phyloP scores from a whole-genome alignment of 805 yeast species.

The Candida easanensis region DNA sequence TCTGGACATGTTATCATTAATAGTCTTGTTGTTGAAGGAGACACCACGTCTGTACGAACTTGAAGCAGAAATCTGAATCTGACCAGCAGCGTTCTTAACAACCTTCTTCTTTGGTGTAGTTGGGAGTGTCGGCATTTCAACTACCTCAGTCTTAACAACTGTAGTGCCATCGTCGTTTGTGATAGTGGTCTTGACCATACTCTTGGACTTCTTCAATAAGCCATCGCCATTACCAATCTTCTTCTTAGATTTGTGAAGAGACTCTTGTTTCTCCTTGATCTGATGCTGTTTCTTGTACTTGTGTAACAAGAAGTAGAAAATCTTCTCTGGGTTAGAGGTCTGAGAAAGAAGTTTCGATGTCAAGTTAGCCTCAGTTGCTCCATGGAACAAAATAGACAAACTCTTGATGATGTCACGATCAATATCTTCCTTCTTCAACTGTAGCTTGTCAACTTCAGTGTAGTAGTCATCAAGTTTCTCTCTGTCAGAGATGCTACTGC shows the following conservation, averaged over 20 bases:
- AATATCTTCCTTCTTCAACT: slow-evolving; percentile 39
- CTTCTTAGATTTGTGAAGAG: slow-evolving; percentile 25
- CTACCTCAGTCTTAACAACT: slow-evolving; percentile 16
- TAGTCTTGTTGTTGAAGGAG: slow-evolving; percentile 27
- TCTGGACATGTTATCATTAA: slow-evolving; percentile 19
- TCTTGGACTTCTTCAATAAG: slow-evolving; percentile 38
- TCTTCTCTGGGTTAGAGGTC: slow-evolving; percentile 71
- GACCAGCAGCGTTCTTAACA: slow-evolving; percentile 23
- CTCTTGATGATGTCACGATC: slow-evolving; percentile 75
- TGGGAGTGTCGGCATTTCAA: slow-evolving; percentile 17
- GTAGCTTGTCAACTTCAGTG: slow-evolving; percentile 37
- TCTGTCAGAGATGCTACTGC: slow-evolving; percentile 27
- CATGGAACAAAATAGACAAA: slow-evolving; percentile 78
- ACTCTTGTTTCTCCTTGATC: slow-evolving; percentile 19
- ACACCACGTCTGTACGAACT: slow-evolving; percentile 31
- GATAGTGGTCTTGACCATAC: slow-evolving; percentile 40
- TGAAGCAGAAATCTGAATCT: slow-evolving; percentile 30
- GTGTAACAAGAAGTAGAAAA: slow-evolving; percentile 71
- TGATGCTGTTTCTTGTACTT: slow-evolving; percentile 70
- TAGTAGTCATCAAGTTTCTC: slow-evolving; percentile 34
- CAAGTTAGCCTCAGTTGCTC: slow-evolving; percentile 56
- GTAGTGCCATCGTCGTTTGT: slow-evolving; percentile 31
- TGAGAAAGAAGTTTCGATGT: slow-evolving; percentile 49
- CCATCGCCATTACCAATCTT: slow-evolving; percentile 29
- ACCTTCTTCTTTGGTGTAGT: slow-evolving; percentile 24